These are phyloP conservation scores for Alnus rubra DNA, from an alignment of 306 rosid species.

Conservation along the genomic window DNA sequence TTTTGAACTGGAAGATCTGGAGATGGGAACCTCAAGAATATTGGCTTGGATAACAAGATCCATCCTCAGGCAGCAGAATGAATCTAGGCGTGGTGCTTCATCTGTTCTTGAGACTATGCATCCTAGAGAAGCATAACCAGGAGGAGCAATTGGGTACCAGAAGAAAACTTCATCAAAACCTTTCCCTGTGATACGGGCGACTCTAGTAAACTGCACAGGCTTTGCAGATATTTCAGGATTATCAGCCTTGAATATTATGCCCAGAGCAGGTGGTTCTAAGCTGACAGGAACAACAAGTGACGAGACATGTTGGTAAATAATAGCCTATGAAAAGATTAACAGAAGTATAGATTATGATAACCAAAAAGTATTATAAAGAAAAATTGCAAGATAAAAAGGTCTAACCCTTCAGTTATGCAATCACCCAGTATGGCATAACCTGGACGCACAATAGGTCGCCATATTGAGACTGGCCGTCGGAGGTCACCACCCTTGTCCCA, in stretches of 20 bases:
- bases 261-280: constrained; percentile 93
- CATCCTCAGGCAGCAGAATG: constrained; percentile 94
- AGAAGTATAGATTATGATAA: constrained; percentile 9
- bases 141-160: constrained; percentile 97
- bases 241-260: constrained; percentile 82
- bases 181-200: constrained; percentile 72
- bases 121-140: constrained; percentile 97
- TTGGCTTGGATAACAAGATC: constrained; percentile 94
- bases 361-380: constrained; percentile 8
- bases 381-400: constrained; percentile 22
- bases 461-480: constrained; percentile 81
- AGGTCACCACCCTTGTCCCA: constrained; percentile 94
- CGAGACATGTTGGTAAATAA: constrained; percentile 24
- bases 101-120: constrained; percentile 79
- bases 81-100: constrained; percentile 68
- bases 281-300: constrained; percentile 50
- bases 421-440: constrained; percentile 91
- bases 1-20: constrained; percentile 77
- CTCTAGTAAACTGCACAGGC: constrained; percentile 95
- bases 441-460: constrained; percentile 81
- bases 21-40: constrained; percentile 80
- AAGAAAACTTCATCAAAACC: constrained; percentile 89
- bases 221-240: constrained; percentile 78
- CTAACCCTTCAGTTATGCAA: constrained; percentile 96
- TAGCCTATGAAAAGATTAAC: constrained; percentile 11